Evolutionary conservation across 1,284 basidiomycete species (phyloP), one percentile per base, ranked within the genome.

Genomic region (Melampsora larici-populina): DNA sequence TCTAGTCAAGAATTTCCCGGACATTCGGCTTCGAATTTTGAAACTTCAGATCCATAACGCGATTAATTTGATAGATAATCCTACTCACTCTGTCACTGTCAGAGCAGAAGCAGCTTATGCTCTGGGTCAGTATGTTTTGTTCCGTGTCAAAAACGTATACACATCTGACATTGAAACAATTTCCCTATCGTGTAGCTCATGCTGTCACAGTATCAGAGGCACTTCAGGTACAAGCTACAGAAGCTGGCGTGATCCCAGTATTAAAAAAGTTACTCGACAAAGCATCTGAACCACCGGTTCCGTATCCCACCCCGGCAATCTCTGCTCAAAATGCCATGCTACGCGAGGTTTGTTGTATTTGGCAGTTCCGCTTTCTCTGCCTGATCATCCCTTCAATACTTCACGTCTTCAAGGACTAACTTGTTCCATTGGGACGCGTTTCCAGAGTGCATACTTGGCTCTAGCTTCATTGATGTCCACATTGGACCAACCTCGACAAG

Each of bases 401-500:
- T 13, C 11, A 43, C 40, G 6, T 43, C 40, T 13, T 43, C 40
- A 11, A 43, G 6, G 40, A 4, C 55, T 58, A 58, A 58, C 55
- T 11, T n/a, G 5, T 9, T 24, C 29, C 9, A 15, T 36, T 33
- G 63, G 21, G 33, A 29, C 5, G 29, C 18, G 31, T 31, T 64
- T 17, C 8, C 24, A 76, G 74, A 76, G 74, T 63, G 74, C 74
- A 46, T 76, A 69, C 43, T 66, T 76, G 43, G 74, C 74, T 31
- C 29, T 76, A 29, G 74, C 74, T 46, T 76, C 74, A 15, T 63
- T 76, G 31, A 76, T 76, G 74, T 69, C 74, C 11, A 76, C 66
- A 31, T 55, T 76, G 24, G 66, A 76, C 33, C 65, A 65, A 18
- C 74, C 74, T 58, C 89, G 92, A 1, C 86, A 89, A 9, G 85